Conservation (phyloP, 2,329 filamentous ascomycete genomes). For the Aspergillus ochraceus region DNA sequence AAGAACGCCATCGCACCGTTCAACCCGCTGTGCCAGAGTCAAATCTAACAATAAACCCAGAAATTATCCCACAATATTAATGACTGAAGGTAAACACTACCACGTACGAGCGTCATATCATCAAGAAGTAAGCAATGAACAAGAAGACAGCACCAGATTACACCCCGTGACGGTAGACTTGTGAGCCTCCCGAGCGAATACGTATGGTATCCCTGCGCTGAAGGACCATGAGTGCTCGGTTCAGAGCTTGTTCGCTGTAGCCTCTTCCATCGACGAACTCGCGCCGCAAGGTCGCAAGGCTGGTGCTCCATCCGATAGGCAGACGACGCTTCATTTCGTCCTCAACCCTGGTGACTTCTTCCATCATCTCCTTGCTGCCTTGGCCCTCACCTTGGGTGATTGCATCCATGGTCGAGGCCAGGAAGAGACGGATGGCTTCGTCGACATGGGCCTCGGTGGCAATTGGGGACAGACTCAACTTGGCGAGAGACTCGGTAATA, state of each 20-base stretch:
- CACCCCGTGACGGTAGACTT: slow-evolving; percentile 50
- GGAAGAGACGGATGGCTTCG: slow-evolving; percentile 93
- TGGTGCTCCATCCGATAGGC: slow-evolving; percentile 95
- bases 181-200: slow-evolving; percentile 50
- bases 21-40: slow-evolving; percentile 19
- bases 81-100: not conserved
- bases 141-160: slow-evolving; percentile 22
- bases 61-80: not conserved
- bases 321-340: slow-evolving; percentile 82
- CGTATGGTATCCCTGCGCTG: slow-evolving; percentile 76
- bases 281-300: slow-evolving; percentile 76
- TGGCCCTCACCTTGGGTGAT: slow-evolving; percentile 85
- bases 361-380: slow-evolving; percentile 84
- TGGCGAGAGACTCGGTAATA: slow-evolving; percentile 93
- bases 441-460: slow-evolving; percentile 92
- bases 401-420: slow-evolving; percentile 96
- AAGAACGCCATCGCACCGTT: slow-evolving; percentile 20
- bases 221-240: slow-evolving; percentile 79
- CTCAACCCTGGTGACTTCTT: slow-evolving; percentile 84
- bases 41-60: slow-evolving; percentile 3
- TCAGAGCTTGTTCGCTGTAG: slow-evolving; percentile 83
- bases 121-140: slow-evolving; percentile 7
- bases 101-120: slow-evolving; percentile 11
- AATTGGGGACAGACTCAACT: slow-evolving; percentile 79
- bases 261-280: slow-evolving; percentile 93